These are phyloP conservation scores for Thraustochytrium striatum DNA, from an alignment of 352 stramenopile species.

Conservation along the genomic window DNA sequence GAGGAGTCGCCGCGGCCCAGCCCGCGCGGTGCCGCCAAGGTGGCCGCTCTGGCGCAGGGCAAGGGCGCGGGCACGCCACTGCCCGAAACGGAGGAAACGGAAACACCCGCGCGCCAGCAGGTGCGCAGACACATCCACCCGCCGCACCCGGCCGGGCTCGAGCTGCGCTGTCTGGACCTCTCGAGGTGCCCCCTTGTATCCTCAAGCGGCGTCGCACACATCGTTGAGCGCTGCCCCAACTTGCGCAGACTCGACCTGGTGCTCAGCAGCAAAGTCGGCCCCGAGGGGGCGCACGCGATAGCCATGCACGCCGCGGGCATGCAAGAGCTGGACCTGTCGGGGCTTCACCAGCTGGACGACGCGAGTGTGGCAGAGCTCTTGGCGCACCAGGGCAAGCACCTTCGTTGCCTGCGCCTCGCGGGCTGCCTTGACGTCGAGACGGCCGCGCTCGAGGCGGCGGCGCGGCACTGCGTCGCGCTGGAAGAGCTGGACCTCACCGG, in stretches of 20 bases:
- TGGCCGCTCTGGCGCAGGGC: too few relatives aligned
- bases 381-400: not conserved
- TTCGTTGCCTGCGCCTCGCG: not conserved
- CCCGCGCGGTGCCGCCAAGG: too few relatives aligned
- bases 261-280: too few relatives aligned
- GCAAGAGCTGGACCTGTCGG: slow-evolving; percentile 1
- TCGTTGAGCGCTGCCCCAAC: not conserved
- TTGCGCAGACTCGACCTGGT: too few relatives aligned
- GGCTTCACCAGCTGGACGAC: not conserved
- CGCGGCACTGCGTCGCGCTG: not conserved
- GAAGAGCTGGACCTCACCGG: not conserved
- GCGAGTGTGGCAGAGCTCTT: not conserved
- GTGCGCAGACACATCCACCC: not conserved
- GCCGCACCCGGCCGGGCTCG: not conserved
- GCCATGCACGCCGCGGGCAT: not conserved
- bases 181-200: not conserved
- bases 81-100: too few relatives aligned
- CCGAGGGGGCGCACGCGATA: not conserved
- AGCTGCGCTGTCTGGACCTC: not conserved
- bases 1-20: too few relatives aligned
- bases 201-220: not conserved
- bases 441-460: not conserved
- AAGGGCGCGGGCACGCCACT: too few relatives aligned
- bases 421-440: not conserved
- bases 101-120: too few relatives aligned